Evolutionary conservation across 2,329 filamentous ascomycete species (phyloP), one percentile per base, ranked within the genome.

Genomic region (Venturia oleaginea): DNA sequence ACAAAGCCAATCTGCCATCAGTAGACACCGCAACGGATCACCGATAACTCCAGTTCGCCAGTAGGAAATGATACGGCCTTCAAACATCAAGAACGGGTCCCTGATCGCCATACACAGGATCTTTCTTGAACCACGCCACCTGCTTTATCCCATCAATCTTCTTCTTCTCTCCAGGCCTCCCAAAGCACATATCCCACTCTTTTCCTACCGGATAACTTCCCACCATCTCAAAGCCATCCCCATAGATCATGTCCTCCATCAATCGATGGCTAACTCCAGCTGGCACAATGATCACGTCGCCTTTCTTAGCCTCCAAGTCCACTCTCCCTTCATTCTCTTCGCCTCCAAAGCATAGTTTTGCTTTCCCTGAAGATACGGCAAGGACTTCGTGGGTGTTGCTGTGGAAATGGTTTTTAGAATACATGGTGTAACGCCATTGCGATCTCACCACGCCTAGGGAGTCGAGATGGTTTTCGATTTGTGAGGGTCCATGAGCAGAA

Each of bases 171-270:
- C 78, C 83, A 43, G 77, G 69, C 62, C 77, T 77, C 1, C 86
- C 87, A 76, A 89, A 88, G 69, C 86, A 89, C 87, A 90, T 89
- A 72, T 90, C 86, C 86, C 86, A 90, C 22, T 72, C 79, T 19
- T 76, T 76, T 0, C 80, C 81, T 30, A 68, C 75, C 0, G 85
- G 86, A 77, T 90, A 89, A 59, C 80, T 81, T 0, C 87, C 87
- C 0, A 90, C 82, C 86, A 89, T 88, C 70, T 83, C 75, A 70
- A 90, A 90, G 1, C 75, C 78, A 2, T 79, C 77, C 51, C 51
- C 30, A 22, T 77, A 74, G 19, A 19, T 57, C 24, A 81, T 62
- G 70, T 89, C 84, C 66, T 86, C 78, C 17, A 88, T 68, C 65
- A 89, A 73, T 6, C 84, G 77, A 77, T 90, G 86, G 2, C 80